phyloP scores from a whole-genome alignment of 768 basidiomycete genomes.

The Pleurotus tuoliensis region DNA sequence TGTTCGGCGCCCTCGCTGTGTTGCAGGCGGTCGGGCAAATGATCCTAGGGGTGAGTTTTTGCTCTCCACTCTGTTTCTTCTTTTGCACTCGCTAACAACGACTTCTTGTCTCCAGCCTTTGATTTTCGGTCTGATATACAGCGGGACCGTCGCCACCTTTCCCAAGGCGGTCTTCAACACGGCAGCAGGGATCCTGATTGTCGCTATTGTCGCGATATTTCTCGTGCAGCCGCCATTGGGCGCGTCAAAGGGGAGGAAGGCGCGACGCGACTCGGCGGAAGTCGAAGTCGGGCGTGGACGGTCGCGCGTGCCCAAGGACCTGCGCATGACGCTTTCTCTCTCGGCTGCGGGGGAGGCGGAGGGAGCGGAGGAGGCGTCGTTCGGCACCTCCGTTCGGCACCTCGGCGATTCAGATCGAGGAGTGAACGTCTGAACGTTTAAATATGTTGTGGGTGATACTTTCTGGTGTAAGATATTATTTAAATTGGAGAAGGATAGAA shows the following conservation, averaged over 20 bases:
- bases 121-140: slow-evolving; percentile 70
- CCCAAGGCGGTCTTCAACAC: slow-evolving; percentile 69
- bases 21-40: slow-evolving; percentile 67
- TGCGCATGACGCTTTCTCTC: slow-evolving; percentile 5
- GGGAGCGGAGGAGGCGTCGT: background rate
- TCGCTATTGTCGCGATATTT: slow-evolving; percentile 31
- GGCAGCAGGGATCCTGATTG: slow-evolving; percentile 47
- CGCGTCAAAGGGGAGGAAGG: slow-evolving; percentile 15
- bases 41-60: slow-evolving; percentile 47
- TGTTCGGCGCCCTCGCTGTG: slow-evolving; percentile 72
- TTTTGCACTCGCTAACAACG: slow-evolving; percentile 1
- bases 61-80: slow-evolving; percentile 1
- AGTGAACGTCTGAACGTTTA: too few relatives aligned
- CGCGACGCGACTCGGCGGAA: slow-evolving; percentile 12
- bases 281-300: slow-evolving; percentile 38
- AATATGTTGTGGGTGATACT: too few relatives aligned
- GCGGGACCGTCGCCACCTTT: slow-evolving; percentile 59
- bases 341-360: background rate
- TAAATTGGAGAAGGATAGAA: too few relatives aligned
- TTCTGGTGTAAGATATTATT: too few relatives aligned
- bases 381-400: background rate
- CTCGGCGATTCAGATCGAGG: background rate
- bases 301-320: slow-evolving; percentile 45
- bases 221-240: slow-evolving; percentile 38
- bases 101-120: slow-evolving; percentile 43